Evolutionary conservation across 2,329 filamentous ascomycete species (phyloP).

Genomic region (Xylaria sp.): DNA sequence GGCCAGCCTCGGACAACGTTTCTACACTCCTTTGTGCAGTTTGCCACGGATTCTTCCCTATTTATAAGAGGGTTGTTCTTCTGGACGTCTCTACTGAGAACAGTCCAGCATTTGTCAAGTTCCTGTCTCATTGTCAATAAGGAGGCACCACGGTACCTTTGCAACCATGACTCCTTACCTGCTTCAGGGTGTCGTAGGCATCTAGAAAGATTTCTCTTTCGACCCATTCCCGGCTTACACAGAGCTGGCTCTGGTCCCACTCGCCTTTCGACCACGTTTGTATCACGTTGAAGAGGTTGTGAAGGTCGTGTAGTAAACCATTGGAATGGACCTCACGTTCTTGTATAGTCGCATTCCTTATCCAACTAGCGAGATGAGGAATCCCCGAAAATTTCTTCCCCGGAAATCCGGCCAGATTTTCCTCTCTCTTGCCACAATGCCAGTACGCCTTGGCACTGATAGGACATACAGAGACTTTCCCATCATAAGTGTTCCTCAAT

Average conservation of each 20-base stretch:
- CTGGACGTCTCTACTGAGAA: background rate
- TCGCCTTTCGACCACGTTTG: constrained; percentile 14
- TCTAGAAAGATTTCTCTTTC: background rate
- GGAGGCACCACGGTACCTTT: background rate
- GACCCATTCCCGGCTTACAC: background rate
- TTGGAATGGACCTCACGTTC: constrained; percentile 15
- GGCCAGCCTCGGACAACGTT: constrained; percentile 3
- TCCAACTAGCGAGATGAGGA: constrained; percentile 16
- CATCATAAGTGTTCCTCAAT: constrained; percentile 10
- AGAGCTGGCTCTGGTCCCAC: background rate
- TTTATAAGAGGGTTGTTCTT: background rate
- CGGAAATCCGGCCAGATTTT: constrained; percentile 15
- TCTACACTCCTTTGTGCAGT: background rate
- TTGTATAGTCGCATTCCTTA: constrained; percentile 11
- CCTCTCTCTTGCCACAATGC: constrained; percentile 1
- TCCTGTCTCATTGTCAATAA: background rate
- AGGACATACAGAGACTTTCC: constrained; percentile 12
- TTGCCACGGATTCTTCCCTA: background rate
- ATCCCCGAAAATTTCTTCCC: constrained; percentile 18
- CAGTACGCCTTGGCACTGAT: constrained; percentile 21
- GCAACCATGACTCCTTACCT: background rate
- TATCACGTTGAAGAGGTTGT: constrained; percentile 13
- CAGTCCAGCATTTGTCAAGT: background rate
- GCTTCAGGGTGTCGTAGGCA: background rate
- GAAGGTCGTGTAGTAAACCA: constrained; percentile 11